Evolutionary conservation across 305 asterid genomes (phyloP).

Genomic region (Andrographis paniculata): DNA sequence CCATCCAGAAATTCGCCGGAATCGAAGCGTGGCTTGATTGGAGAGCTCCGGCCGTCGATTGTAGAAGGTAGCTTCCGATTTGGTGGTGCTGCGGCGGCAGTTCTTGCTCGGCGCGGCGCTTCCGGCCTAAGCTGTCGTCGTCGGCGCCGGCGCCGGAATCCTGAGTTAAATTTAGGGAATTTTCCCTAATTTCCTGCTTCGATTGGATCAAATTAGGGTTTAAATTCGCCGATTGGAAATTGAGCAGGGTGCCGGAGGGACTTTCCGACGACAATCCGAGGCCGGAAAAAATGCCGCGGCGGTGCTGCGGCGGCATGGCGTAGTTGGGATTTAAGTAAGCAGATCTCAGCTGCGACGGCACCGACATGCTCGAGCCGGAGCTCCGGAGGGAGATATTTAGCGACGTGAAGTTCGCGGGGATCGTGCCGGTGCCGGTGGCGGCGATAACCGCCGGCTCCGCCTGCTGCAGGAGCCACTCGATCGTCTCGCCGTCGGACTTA

Average conservation of each 20-base stretch:
- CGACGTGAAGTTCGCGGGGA: constrained; percentile 83
- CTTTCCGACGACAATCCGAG: constrained; percentile 49
- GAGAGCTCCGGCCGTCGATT: constrained; percentile 60
- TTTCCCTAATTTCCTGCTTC: constrained; percentile 46
- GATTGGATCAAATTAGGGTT: constrained; percentile 48
- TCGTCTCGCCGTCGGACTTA: no score
- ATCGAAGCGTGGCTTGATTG: constrained; percentile 59
- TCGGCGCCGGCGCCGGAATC: no score
- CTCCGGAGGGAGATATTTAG: constrained; percentile 74
- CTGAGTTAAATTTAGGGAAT: constrained; percentile 31
- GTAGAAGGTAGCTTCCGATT: constrained; percentile 61
- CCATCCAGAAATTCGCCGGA: constrained; percentile 91
- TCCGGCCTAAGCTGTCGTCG: constrained; percentile 45
- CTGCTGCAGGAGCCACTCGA: no score
- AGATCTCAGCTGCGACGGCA: constrained; percentile 74
- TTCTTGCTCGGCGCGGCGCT: constrained; percentile 59
- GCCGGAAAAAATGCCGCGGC: constrained; percentile 47
- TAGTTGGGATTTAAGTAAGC: constrained; percentile 50
- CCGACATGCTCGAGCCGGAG: constrained; percentile 86
- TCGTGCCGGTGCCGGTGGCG: constrained; percentile 89
- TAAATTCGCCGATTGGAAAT: constrained; percentile 40
- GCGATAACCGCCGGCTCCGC: constrained; percentile 86
- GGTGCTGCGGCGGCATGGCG: constrained; percentile 41
- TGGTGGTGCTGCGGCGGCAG: constrained; percentile 45
- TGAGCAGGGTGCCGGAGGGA: constrained; percentile 47